phyloP scores from a whole-genome alignment of 441 rosid species.

The Gossypium davidsonii region DNA sequence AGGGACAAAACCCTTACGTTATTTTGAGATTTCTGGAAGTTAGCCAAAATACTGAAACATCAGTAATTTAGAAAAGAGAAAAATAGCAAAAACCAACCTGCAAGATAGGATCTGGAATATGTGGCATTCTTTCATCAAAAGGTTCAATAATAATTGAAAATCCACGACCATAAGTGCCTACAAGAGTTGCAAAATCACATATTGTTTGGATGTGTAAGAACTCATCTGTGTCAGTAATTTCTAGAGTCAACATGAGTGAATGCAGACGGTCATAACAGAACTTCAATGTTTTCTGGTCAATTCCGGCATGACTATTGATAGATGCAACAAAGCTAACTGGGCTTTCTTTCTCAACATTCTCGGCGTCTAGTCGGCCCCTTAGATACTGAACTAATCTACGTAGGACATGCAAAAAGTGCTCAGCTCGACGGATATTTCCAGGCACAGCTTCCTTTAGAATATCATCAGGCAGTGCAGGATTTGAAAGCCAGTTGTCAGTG shows the following conservation, averaged over 20 bases:
- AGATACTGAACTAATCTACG: slow-evolving; percentile 86
- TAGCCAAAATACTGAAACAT: not conserved
- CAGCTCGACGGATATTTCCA: slow-evolving; percentile 91
- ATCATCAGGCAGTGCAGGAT: slow-evolving; percentile 96
- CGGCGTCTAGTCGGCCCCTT: slow-evolving; percentile 65
- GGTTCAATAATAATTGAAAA: slow-evolving; percentile 94
- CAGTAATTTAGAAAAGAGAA: not conserved
- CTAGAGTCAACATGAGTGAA: slow-evolving; percentile 85
- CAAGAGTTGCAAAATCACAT: slow-evolving; percentile 92
- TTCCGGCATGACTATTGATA: slow-evolving; percentile 70
- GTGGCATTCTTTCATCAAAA: slow-evolving; percentile 93
- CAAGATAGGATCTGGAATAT: slow-evolving; percentile 89
- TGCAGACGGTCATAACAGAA: slow-evolving; percentile 94
- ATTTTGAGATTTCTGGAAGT: not conserved
- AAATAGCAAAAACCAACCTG: slow-evolving; percentile 46
- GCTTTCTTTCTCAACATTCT: slow-evolving; percentile 85
- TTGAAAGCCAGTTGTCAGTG: slow-evolving; percentile 82
- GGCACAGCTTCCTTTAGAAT: slow-evolving; percentile 92
- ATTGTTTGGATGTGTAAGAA: slow-evolving; percentile 90
- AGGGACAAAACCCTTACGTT: not conserved
- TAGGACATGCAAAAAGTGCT: slow-evolving; percentile 82
- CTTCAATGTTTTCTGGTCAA: slow-evolving; percentile 82
- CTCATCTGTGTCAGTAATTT: slow-evolving; percentile 90
- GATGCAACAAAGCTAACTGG: slow-evolving; percentile 75
- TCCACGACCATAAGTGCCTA: slow-evolving; percentile 81